phyloP scores from a whole-genome alignment of 2,329 filamentous ascomycete species.

The Trichoderma simmonsii region DNA sequence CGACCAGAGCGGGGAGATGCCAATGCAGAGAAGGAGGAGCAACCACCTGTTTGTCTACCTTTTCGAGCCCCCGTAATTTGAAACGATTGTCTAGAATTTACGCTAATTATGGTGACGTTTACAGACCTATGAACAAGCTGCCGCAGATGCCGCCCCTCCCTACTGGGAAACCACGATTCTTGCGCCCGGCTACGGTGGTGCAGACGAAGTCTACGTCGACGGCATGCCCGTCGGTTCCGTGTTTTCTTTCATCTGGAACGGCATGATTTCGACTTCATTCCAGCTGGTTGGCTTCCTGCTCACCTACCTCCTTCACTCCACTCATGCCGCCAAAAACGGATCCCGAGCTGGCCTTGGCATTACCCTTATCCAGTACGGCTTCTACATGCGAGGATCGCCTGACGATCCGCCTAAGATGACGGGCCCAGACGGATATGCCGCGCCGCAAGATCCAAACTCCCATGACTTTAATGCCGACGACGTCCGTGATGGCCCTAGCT shows the following conservation, averaged over 20 bases:
- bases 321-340: slow-evolving; percentile 96
- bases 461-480: slow-evolving; percentile 80
- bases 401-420: slow-evolving; percentile 45
- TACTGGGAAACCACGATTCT: slow-evolving; percentile 99
- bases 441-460: slow-evolving; percentile 81
- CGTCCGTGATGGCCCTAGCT: slow-evolving; percentile 51
- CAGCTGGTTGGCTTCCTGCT: slow-evolving; percentile 95
- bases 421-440: slow-evolving; percentile 58
- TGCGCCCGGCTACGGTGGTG: slow-evolving; percentile 82
- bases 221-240: slow-evolving; percentile 88
- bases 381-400: slow-evolving; percentile 76
- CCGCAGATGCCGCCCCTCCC: slow-evolving; percentile 89
- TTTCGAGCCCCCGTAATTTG: neutral
- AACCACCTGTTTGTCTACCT: slow-evolving; percentile 73
- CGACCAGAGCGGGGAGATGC: slow-evolving; percentile 81
- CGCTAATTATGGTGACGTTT: neutral
- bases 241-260: slow-evolving; percentile 88
- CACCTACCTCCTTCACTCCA: slow-evolving; percentile 96
- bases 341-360: slow-evolving; percentile 92
- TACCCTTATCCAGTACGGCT: slow-evolving; percentile 93
- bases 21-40: slow-evolving; percentile 67
- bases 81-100: neutral
- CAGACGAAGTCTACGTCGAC: slow-evolving; percentile 94
- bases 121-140: slow-evolving; percentile 96
- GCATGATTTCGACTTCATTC: slow-evolving; percentile 96